phyloP scores from a whole-genome alignment of 2,329 filamentous ascomycete genomes.

The Penicillium capsulatum region DNA sequence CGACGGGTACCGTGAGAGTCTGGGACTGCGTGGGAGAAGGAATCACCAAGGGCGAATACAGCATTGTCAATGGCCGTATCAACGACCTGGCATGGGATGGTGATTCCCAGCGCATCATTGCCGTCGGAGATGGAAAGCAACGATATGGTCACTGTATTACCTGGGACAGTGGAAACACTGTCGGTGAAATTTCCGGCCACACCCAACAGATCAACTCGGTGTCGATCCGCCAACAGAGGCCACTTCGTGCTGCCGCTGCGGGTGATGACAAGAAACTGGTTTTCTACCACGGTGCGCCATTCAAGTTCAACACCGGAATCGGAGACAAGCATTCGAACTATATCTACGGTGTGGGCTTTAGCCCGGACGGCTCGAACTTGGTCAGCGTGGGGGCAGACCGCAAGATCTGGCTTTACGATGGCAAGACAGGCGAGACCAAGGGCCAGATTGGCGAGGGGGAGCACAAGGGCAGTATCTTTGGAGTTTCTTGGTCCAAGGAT shows the following conservation, averaged over 20 bases:
- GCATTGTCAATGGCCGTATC: slow-evolving; percentile 89
- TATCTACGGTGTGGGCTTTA: slow-evolving; percentile 82
- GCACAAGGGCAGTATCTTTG: slow-evolving; percentile 90
- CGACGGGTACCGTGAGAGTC: slow-evolving; percentile 75
- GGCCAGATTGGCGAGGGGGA: slow-evolving; percentile 66
- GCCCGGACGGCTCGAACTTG: slow-evolving; percentile 75
- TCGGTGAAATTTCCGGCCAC: slow-evolving; percentile 90
- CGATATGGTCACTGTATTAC: slow-evolving; percentile 92
- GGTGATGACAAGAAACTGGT: slow-evolving; percentile 86
- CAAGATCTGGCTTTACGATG: slow-evolving; percentile 90
- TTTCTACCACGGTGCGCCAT: slow-evolving; percentile 90
- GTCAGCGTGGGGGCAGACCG: slow-evolving; percentile 91
- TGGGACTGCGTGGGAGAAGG: slow-evolving; percentile 88
- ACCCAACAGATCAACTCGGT: slow-evolving; percentile 87
- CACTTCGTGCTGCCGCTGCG: slow-evolving; percentile 85
- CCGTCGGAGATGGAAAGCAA: slow-evolving; percentile 91
- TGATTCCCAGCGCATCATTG: slow-evolving; percentile 92
- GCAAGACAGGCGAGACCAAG: slow-evolving; percentile 84
- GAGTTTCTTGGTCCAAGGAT: slow-evolving; percentile 83
- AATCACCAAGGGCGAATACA: slow-evolving; percentile 88
- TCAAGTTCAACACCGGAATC: slow-evolving; percentile 88
- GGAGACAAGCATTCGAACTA: slow-evolving; percentile 80
- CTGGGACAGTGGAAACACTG: slow-evolving; percentile 90
- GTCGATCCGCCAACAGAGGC: slow-evolving; percentile 80
- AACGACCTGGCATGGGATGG: slow-evolving; percentile 98